Evolutionary conservation across 2,329 filamentous ascomycete species (phyloP).

Genomic region (Phoma sp.): DNA sequence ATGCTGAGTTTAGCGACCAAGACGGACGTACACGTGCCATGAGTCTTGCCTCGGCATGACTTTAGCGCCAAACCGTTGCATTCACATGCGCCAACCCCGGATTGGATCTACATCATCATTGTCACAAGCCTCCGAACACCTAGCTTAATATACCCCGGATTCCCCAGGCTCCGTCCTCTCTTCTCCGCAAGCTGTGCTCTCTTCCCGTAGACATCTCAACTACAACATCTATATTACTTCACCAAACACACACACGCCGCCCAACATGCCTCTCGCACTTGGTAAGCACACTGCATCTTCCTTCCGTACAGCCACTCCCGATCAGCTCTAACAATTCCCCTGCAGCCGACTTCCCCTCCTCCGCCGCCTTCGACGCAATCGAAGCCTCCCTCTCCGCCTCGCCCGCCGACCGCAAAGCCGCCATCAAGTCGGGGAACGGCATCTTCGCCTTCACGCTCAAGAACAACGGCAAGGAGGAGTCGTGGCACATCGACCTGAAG

Average conservation of each 20-base stretch:
- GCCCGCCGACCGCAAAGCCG: constrained; percentile 79
- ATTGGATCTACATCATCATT: constrained; percentile 24
- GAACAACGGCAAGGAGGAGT: constrained; percentile 82
- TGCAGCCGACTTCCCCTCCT: constrained; percentile 77
- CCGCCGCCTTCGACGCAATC: constrained; percentile 89
- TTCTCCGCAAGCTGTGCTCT: background rate
- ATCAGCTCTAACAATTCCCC: background rate
- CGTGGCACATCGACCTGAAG: constrained; percentile 97
- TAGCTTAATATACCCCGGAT: constrained; percentile 26
- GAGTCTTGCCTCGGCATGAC: constrained; percentile 25
- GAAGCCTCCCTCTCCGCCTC: constrained; percentile 70
- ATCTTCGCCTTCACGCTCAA: constrained; percentile 93
- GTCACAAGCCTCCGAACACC: constrained; percentile 31
- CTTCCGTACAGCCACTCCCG: background rate
- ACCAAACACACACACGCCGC: background rate
- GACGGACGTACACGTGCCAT: constrained; percentile 21
- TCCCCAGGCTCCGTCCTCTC: background rate
- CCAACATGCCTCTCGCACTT: constrained; percentile 43
- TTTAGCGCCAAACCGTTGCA: constrained; percentile 18
- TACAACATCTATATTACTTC: background rate
- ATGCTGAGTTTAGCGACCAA: background rate
- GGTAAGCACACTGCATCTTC: constrained; percentile 22
- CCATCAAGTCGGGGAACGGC: constrained; percentile 85
- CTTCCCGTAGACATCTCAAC: background rate
- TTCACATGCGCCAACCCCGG: constrained; percentile 33